Evolutionary conservation across 495 filamentous ascomycete species (phyloP), one percentile per base, ranked within the genome.

Genomic region (Daldinia caldariorum): DNA sequence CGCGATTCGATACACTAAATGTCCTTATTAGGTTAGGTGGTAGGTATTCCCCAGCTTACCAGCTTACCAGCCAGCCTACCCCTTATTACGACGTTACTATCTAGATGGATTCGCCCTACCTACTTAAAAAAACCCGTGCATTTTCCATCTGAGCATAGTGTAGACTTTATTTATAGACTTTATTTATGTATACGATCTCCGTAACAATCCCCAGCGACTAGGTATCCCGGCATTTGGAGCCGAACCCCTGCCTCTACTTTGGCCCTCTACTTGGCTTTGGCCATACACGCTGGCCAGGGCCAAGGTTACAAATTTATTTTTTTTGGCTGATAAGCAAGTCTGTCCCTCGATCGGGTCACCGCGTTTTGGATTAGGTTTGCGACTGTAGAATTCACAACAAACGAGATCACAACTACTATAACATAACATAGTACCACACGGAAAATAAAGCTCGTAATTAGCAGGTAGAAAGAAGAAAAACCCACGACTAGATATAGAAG

Each of bases 181-280:
- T 39, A 61, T 31, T 57, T 50, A 67, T 55, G 49, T 67, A 70
- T 43, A 50, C 61, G 26, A 56, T 56, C 32, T 57, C 38, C 9
- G 22, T 22, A 16, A 16, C 37, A 39, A 56, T 4, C 18, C n/a
- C 37, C 51, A 35, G 63, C 37, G 38, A 34, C 62, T 58, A 47
- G 35, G 47, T 38, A 38, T 47, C 55, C 55, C 20, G 43, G 22
- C 16, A 18, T 38, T 63, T 50, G 45, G 45, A 67, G 31, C 35
- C 6, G 54, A 63, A 55, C 57, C 69, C 69, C 63, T 67, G 69
- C 47, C 61, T 60, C 56, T 47, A 59, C 63, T 71, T 67, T 26
- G 3, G 63, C 54, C 16, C 26, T 60, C 59, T 38, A 60, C 59
- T 58, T 51, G 59, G 63, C 63, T 71, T 67, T 26, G 26, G 63